Evolutionary conservation across 2,329 filamentous ascomycete species (phyloP), one percentile per base, ranked within the genome.

Genomic region (Aspergillus unguis): DNA sequence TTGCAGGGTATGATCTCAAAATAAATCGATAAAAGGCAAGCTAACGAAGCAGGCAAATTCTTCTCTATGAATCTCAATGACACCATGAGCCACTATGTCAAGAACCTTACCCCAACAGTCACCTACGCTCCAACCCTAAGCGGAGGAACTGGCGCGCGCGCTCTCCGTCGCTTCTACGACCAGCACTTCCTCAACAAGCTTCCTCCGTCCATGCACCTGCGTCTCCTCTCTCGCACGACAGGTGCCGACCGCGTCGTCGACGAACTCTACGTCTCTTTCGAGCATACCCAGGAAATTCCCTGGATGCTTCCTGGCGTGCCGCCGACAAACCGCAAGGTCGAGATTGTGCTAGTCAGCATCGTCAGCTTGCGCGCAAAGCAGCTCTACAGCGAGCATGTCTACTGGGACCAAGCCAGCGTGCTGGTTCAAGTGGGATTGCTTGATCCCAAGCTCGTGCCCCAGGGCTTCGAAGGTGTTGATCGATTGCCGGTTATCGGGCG

Each of bases 381-480:
- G 57, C 65, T 84, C 9, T 80, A 77, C 65, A 78, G 76, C 17
- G 82, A 85, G 63, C 75, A 83, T 47, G 67, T 83, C 3, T 84
- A 85, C 62, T 85, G 82, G 82, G 82, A 85, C 58, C 82, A 85
- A 59, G 82, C 82, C 7, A 79, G 74, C 44, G 81, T 85, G 6
- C 64, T 85, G 10, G 78, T 84, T 41, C 82, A 85, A 62, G 71
- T 82, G 0, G 82, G 82, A 0, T 60, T 85, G 53, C 53, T 85
- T 45, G 80, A 84, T 67, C 76, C 80, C n/a, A 80, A 81, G 52
- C 61, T 78, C 8, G 72, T 84, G 23, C 78, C 80, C 0, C 66
- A 75, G 36, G 66, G 77, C 2, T 68, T 79, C 5, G 60, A 67
- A 3, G 69, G 69, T 1, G 65, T 73, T 5, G 66, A 71, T 29